Base-by-base conservation (phyloP, 2,329 filamentous ascomycete genomes). In the Teratosphaeria destructans region DNA sequence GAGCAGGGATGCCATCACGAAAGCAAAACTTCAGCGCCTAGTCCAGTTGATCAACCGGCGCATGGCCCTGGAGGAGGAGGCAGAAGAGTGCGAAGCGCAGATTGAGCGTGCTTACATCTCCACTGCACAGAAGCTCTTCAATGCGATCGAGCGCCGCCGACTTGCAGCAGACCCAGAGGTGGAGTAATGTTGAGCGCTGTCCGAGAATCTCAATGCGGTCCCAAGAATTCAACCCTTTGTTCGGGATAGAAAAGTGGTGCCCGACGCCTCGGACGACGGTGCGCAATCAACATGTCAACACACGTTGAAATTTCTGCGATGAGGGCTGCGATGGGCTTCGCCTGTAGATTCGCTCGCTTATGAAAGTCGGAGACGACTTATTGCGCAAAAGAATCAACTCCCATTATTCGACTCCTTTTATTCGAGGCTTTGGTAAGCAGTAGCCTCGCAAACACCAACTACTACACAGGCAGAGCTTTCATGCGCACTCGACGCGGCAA, bases 21-120 rank as follows among this genome's bases (percentile, higher is more conserved):
- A 59, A 10, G 66, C 67, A 23, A 64, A 67, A 34, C 34, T 68
- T 43, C 59, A 64, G 29, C 62, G 60, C 11, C 60, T 70, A n/a
- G 55, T 62, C 16, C 57, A 62, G 37, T 62, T 70, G 11, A 57
- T 67, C 10, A 53, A 58, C 10, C 59, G 60, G 57, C 65, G 65
- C 55, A 59, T 59, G n/a, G 56, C 62, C 10, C 32, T 66, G 5
- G 62, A 67, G 27, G 27, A 14, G 10, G 34, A 63, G 26, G 58
- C 66, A 11, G 58, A 64, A 0, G 56, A 57, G 5, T 64, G 59
- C 23, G 52, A 57, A 23, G 55, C 27, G 10, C 49, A 61, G 8
- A 35, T 67, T 35, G 60, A 66, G 7, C 54, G 55, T 11, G 59
- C 59, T 5, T 60, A 59, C 53, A 54, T 54, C 16, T 52, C 60